Conservation (phyloP, 257 asterid genomes). For the Nyctanthes arbortristis region DNA sequence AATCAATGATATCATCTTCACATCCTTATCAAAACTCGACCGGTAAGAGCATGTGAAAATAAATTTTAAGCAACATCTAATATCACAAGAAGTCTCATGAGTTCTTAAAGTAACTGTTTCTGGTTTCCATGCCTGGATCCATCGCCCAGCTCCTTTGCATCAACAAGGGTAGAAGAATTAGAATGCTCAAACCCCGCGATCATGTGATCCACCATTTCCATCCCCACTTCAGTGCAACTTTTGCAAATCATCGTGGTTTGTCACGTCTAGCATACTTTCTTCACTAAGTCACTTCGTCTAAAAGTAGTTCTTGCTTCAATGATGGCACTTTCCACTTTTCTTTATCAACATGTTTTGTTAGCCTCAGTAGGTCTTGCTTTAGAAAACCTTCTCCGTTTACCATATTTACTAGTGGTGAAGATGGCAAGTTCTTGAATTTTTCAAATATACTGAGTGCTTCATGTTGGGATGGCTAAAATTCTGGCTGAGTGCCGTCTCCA, state of each 20-base stretch:
- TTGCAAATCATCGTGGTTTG: slow-evolving; percentile 25
- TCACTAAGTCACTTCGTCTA: slow-evolving; percentile 33
- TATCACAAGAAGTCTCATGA: slow-evolving; percentile 20
- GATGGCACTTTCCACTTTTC: slow-evolving; percentile 31
- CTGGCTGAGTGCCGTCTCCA: slow-evolving; percentile 36
- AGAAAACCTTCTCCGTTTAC: slow-evolving; percentile 46
- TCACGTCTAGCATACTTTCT: slow-evolving; percentile 20
- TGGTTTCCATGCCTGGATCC: slow-evolving; percentile 29
- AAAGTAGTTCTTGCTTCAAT: slow-evolving; percentile 37
- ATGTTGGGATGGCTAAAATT: slow-evolving; percentile 41
- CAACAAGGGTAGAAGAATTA: too few relatives aligned
- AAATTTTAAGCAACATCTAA: slow-evolving; percentile 20
- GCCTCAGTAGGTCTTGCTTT: slow-evolving; percentile 39
- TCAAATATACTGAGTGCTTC: slow-evolving; percentile 35
- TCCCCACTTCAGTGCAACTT: slow-evolving; percentile 46
- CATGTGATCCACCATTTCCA: slow-evolving; percentile 37
- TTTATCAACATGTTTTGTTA: slow-evolving; percentile 37
- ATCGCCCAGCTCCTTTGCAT: too few relatives aligned
- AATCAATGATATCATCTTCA: slow-evolving; percentile 7
- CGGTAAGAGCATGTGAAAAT: slow-evolving; percentile 10
- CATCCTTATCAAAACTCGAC: slow-evolving; percentile 1
- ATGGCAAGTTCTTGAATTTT: slow-evolving; percentile 37
- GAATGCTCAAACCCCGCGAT: slow-evolving; percentile 34
- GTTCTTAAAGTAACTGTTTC: slow-evolving; percentile 34
- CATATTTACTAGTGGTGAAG: slow-evolving; percentile 32